Evolutionary conservation across 2,329 filamentous ascomycete genomes (phyloP).

Genomic region (Exserohilum rostratum): DNA sequence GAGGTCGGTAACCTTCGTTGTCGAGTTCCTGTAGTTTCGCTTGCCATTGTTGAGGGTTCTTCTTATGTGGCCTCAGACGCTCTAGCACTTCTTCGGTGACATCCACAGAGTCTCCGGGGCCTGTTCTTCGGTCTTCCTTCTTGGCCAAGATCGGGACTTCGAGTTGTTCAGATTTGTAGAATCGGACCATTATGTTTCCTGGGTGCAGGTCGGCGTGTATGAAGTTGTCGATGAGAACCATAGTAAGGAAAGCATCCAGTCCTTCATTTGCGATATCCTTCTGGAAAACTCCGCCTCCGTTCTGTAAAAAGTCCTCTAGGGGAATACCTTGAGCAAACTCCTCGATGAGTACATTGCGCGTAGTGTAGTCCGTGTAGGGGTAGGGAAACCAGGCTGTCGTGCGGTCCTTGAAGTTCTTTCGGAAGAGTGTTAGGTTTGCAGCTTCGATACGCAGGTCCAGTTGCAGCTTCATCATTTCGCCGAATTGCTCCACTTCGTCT

Average conservation of each 20-base stretch:
- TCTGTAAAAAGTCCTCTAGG: slow-evolving; percentile 85
- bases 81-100: slow-evolving; percentile 87
- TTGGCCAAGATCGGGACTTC: slow-evolving; percentile 63
- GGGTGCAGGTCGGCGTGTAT: slow-evolving; percentile 95
- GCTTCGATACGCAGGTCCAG: slow-evolving; percentile 94
- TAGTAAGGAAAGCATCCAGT: slow-evolving; percentile 91
- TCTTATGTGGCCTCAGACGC: slow-evolving; percentile 75
- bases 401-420: slow-evolving; percentile 85
- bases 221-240: slow-evolving; percentile 97
- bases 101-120: slow-evolving; percentile 64
- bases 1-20: slow-evolving; percentile 85
- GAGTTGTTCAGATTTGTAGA: slow-evolving; percentile 82
- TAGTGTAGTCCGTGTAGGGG: slow-evolving; percentile 90
- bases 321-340: slow-evolving; percentile 96
- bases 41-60: slow-evolving; percentile 73
- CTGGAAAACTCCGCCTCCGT: slow-evolving; percentile 90
- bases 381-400: slow-evolving; percentile 97
- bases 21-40: slow-evolving; percentile 78
- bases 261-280: slow-evolving; percentile 94
- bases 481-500: slow-evolving; percentile 91
- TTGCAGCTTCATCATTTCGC: slow-evolving; percentile 98
- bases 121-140: slow-evolving; percentile 41
- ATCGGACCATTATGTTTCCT: slow-evolving; percentile 99
- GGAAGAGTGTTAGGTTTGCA: slow-evolving; percentile 85
- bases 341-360: slow-evolving; percentile 88